Conservation (phyloP, 164 flowering plant species). For the Paratinospora sagittata region DNA sequence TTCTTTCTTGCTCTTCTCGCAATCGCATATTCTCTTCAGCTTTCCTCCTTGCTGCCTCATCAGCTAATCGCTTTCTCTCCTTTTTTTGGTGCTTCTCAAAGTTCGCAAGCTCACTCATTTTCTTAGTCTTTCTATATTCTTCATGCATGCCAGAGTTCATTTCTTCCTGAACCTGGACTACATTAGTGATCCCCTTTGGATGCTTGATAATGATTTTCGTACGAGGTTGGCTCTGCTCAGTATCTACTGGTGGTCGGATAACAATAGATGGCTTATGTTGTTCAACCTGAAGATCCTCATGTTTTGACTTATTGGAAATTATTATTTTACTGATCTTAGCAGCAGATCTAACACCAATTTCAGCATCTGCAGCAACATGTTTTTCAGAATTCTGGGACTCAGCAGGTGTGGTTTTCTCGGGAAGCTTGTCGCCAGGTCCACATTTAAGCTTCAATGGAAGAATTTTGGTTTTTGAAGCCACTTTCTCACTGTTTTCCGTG, state of each 20-base stretch:
- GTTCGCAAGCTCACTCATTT: conserved; percentile 57
- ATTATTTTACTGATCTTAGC: conserved; percentile 61
- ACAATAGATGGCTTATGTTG: conserved; percentile 45
- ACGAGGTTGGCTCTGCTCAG: conserved; percentile 44
- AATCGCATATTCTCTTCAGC: conserved; percentile 37
- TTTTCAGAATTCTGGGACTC: conserved; percentile 40
- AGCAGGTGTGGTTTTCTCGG: conserved; percentile 32
- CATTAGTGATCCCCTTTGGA: conserved; percentile 50
- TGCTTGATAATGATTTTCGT: conserved; percentile 74
- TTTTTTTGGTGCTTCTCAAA: conserved; percentile 37
- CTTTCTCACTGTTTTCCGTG: conserved; percentile 46
- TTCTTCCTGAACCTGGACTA: conserved; percentile 45
- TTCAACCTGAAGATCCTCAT: conserved; percentile 51
- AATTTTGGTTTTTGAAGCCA: conserved; percentile 37
- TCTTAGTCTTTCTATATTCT: conserved; percentile 56
- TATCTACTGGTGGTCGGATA: conserved; percentile 51
- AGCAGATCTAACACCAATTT: conserved; percentile 35
- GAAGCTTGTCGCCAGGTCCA: conserved; percentile 40
- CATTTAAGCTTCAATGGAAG: conserved; percentile 73
- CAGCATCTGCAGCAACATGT: conserved; percentile 34
- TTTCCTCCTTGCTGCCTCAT: conserved; percentile 35
- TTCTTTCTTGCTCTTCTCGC: conserved; percentile 62
- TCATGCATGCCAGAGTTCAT: conserved; percentile 35
- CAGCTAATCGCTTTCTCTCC: conserved; percentile 29
- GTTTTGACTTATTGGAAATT: conserved; percentile 52